Percentiles rank a stretch among this genome's conserved stretches.
These are phyloP conservation scores for Ophiocordyceps unilateralis DNA, from an alignment of 2,329 filamentous ascomycete species.

Conservation along the genomic window DNA sequence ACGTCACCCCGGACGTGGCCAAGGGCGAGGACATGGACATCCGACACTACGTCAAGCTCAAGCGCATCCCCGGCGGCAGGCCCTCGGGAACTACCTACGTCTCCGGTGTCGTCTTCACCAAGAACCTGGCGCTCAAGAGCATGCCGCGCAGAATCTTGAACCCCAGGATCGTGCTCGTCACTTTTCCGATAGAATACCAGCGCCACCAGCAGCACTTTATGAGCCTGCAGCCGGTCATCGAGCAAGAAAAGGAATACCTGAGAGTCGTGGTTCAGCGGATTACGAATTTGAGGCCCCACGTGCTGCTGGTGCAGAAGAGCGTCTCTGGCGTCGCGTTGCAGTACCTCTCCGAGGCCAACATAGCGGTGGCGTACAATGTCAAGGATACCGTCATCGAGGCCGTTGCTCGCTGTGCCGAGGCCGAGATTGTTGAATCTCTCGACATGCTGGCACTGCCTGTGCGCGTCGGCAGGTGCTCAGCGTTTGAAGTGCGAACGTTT, in stretches of 20 bases:
- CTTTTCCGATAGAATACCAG: conserved; percentile 91
- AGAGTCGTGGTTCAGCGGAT: conserved; percentile 86
- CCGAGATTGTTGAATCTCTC: conserved; percentile 82
- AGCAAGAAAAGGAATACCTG: conserved; percentile 88
- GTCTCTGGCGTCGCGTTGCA: conserved; percentile 83
- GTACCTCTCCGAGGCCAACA: conserved; percentile 72
- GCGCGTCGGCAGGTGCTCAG: conserved; percentile 62
- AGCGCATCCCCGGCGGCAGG: conserved; percentile 82
- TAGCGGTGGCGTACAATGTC: conserved; percentile 91
- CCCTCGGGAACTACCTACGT: conserved; percentile 92
- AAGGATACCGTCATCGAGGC: conserved; percentile 92
- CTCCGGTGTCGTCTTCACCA: conserved; percentile 91
- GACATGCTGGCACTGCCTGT: conserved; percentile 69
- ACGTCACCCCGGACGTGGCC: conserved; percentile 84
- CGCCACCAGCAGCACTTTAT: conserved; percentile 81
- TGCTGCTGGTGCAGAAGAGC: conserved; percentile 82
- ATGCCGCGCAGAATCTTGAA: conserved; percentile 78
- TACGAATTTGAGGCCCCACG: conserved; percentile 63
- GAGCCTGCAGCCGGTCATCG: conserved; percentile 92
- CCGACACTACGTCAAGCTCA: conserved; percentile 90
- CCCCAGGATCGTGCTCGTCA: conserved; percentile 80
- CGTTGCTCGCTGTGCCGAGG: conserved; percentile 80
- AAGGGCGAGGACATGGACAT: conserved; percentile 93
- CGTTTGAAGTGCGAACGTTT: conserved; percentile 92
- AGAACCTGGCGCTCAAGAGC: conserved; percentile 88